phyloP scores from a whole-genome alignment of 2,329 filamentous ascomycete species.

The Diaporthe aspalathi region DNA sequence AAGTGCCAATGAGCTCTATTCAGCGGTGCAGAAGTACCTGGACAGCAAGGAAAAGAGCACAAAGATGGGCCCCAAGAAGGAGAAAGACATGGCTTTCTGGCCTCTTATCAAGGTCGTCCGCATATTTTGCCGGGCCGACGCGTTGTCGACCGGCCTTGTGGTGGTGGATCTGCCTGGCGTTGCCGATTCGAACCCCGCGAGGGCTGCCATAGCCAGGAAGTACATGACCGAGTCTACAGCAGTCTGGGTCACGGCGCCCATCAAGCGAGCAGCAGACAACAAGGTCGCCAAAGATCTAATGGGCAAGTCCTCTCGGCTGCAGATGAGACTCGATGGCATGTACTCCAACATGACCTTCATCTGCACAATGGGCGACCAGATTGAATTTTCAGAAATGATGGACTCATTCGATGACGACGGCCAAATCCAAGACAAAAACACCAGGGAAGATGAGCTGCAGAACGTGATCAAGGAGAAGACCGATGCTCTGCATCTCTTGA shows the following conservation, averaged over 20 bases:
- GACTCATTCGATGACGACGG: conserved; percentile 31
- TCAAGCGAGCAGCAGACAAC: conserved; percentile 70
- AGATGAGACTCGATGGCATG: conserved; percentile 68
- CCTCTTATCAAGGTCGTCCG: conserved; percentile 64
- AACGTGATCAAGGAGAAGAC: not conserved
- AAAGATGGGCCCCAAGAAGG: conserved; percentile 41
- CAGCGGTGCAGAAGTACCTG: conserved; percentile 59
- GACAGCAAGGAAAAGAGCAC: conserved; percentile 62
- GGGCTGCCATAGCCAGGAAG: conserved; percentile 65
- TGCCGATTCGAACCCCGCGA: conserved; percentile 69
- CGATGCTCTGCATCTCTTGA: not conserved
- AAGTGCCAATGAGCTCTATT: not conserved
- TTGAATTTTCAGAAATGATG: conserved; percentile 44
- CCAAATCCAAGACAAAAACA: not conserved
- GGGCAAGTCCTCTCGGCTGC: conserved; percentile 66
- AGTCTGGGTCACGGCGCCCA: conserved; percentile 72
- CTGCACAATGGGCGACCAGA: conserved; percentile 73
- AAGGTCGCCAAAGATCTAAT: conserved; percentile 67
- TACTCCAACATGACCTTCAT: conserved; percentile 69
- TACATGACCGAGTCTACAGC: conserved; percentile 71
- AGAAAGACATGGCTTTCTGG: conserved; percentile 53
- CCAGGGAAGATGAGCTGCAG: not conserved
- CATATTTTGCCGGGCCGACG: not conserved
- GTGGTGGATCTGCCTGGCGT: conserved; percentile 66
- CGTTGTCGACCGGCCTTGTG: conserved; percentile 46